Percentiles rank a stretch among this genome's conserved stretches.
phyloP scores from a whole-genome alignment of 2,329 filamentous ascomycete genomes.

The Phyllosticta citrichinensis region DNA sequence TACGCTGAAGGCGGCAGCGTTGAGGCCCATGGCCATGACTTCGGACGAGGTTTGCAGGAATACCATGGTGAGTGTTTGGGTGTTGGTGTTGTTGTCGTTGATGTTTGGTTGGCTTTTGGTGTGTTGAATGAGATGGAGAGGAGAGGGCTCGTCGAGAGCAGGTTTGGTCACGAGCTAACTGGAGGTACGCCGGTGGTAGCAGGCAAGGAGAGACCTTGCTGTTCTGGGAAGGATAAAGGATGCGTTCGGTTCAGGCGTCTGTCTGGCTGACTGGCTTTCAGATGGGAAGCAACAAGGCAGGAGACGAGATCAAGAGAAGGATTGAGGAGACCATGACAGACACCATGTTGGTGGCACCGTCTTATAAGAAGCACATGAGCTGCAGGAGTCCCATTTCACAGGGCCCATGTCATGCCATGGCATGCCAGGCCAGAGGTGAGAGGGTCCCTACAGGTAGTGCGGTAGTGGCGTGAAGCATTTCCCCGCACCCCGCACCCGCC shows the following conservation, averaged over 20 bases:
- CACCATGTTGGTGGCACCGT: neutral
- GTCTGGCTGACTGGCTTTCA: neutral
- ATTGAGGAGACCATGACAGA: neutral
- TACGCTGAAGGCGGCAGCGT: slow-evolving; percentile 4
- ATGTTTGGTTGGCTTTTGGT: slow-evolving; percentile 1
- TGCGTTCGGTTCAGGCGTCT: neutral
- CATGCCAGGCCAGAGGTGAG: neutral
- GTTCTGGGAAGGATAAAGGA: slow-evolving; percentile 4
- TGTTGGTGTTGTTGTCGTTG: neutral
- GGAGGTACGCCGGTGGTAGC: neutral
- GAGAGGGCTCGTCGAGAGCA: neutral
- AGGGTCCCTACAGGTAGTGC: neutral
- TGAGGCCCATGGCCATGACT: slow-evolving; percentile 7
- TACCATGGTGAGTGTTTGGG: neutral
- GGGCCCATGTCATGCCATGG: neutral
- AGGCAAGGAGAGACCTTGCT: neutral
- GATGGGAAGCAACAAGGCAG: neutral
- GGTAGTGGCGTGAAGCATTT: neutral
- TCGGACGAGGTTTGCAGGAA: slow-evolving; percentile 7
- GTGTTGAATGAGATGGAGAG: neutral
- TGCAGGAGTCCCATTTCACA: neutral
- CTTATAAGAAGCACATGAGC: neutral
- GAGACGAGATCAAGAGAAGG: neutral
- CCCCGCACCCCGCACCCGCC: neutral
- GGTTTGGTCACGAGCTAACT: neutral